Base-by-base conservation (phyloP, 805 yeast genomes). In the Kurtzmaniella cleridarum region DNA sequence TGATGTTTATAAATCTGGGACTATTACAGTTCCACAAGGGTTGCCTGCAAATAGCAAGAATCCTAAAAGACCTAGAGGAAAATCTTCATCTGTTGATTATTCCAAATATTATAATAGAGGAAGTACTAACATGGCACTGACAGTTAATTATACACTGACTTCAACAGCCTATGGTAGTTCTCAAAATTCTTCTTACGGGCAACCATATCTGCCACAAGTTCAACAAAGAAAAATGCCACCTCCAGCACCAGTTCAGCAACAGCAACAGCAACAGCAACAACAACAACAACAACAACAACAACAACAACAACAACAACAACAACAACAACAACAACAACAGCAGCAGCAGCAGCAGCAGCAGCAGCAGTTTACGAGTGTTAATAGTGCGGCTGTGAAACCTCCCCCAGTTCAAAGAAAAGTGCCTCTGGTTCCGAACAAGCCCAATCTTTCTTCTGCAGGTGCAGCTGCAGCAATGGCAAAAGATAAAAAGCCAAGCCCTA, bases 1-100 rank as follows among this genome's bases (percentile, higher is more conserved):
- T 32, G 98, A 93, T 58, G 43, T 65, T 9, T 93, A 93, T 69
- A 93, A 93, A 65, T 87, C 96, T 3, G 85, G 95, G 45, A 78
- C 86, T 0, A 90, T 93, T 18, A 79, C 78, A 30, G 96, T 88
- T 13, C 77, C 79, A 34, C 75, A 75, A 33, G 98, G 98, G 12
- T 69, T 76, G 44, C 89, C 96, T 5, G 80, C 86, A 0, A 75
- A 68, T 42, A 75, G 93, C 10, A 66, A 55, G n/a, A 82, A 89
- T 15, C 81, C 79, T 27, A 78, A 80, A 51, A 78, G 83, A 49
- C 98, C 98, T 24, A 78, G 78, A 56, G 79, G 78, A n/a, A 45
- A 38, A 14, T 49, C 66, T 2, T 43, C 59, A 5, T 49, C 59
- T 32, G 72, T 69, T 20, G 73, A 69, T 45, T 69, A 64, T 50